Base-by-base conservation (phyloP, 164 flowering plant genomes). In the Warburgia ugandensis region DNA sequence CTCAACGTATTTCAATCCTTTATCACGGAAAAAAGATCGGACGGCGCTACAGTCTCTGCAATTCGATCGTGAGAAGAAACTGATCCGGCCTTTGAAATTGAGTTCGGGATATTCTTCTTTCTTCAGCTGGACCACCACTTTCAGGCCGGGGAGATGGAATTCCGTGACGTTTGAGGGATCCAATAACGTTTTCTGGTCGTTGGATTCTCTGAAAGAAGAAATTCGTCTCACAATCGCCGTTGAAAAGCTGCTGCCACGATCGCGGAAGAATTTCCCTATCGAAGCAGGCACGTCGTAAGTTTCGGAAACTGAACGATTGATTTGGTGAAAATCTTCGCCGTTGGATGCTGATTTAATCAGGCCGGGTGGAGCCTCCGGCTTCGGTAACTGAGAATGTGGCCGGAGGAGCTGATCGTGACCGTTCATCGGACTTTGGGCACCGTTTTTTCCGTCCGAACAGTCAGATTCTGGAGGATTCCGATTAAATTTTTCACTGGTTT, bases 1-100 rank as follows among this genome's bases (percentile, higher is more conserved):
- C 61, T 92, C 97, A 22, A 75, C 80, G 72, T 59, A 88, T 16
- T 57, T 73, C 37, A 92, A 38, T 1, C 79, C 79, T 45, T 55
- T 69, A 46, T 84, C 81, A 3, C 83, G 58, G 36, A 91, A 65
- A 59, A 81, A 83, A 2, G 69, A 49, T 11, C 96, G 64, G 7
- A 83, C 95, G 0, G 98, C 96, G 0, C 66, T 70, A 58, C 78
- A 78, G 36, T 91, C 96, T 29, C 99, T 57, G 72, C 97, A 86
- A 26, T 80, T 78, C 5, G 97, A 86, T 56, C 88, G 64, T 6
- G 98, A 80, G 61, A 85, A 92, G 73, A 92, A 88, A 68, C 75
- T 79, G 37, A 88, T 64, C 25, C 84, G 64, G 0, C 98, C 98
- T 52, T 65, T 80, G 20, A 78, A 48, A 10, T 50, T 26, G 13